A percentile compares a stretch with the other conserved stretches of the same genome.
Conservation (phyloP, 306 rosid genomes). For the Cicer yamashitae region DNA sequence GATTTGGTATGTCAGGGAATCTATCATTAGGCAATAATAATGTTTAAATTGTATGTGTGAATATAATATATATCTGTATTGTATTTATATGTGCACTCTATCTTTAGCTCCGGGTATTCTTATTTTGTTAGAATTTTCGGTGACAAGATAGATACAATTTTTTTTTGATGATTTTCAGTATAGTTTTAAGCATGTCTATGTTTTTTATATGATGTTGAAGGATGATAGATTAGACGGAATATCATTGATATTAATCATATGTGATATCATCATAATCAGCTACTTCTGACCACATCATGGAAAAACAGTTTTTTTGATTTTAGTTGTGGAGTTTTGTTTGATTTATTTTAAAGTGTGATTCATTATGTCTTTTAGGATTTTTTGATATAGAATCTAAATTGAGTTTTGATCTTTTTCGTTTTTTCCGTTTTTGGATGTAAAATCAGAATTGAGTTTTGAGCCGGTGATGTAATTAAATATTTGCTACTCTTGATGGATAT, state of each 20-base stretch:
- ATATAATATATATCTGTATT: neutral
- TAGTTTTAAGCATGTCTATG: too few relatives aligned
- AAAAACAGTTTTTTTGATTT: accelerated
- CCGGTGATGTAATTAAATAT: conserved; percentile 52
- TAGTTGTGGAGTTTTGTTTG: neutral
- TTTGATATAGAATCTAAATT: accelerated
- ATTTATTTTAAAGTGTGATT: neutral
- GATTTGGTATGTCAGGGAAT: conserved; percentile 41
- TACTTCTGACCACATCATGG: conserved; percentile 56
- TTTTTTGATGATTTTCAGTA: too few relatives aligned
- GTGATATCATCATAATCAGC: conserved; percentile 48
- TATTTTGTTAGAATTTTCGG: neutral
- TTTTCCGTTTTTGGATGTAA: too few relatives aligned
- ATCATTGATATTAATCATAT: conserved; percentile 43
- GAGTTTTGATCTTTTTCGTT: too few relatives aligned
- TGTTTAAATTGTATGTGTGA: neutral
- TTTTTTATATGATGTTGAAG: neutral
- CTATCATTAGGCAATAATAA: conserved; percentile 54
- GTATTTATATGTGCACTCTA: conserved; percentile 5
- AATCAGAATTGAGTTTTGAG: neutral
- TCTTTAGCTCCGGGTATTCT: conserved; percentile 38
- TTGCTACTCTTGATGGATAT: conserved; percentile 62
- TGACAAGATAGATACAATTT: conserved; percentile 42
- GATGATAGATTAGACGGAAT: conserved; percentile 57
- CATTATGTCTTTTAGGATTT: too few relatives aligned